Evolutionary conservation across 2,329 filamentous ascomycete genomes (phyloP), one percentile per base, ranked within the genome.

Genomic region (Mycosphaerella sp.): DNA sequence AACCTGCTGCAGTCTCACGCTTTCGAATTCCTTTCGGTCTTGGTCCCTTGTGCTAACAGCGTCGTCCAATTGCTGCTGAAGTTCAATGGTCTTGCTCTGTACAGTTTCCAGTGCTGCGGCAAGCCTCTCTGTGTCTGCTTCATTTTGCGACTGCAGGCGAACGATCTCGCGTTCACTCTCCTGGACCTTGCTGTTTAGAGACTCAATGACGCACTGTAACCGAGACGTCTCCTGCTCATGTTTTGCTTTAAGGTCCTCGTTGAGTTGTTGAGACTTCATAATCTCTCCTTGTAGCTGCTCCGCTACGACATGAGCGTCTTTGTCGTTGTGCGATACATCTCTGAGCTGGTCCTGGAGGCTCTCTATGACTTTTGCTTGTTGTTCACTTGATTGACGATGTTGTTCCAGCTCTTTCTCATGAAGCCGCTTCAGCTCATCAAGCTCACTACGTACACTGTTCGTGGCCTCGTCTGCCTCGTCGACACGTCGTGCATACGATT

Each of bases 251-350:
- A 50, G 18, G 12, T 57, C 56, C n/a, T 49, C 40, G 35, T 57
- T 54, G 7, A 50, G 18, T 35, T 59, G 50, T 39, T 56, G 52
- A 16, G 58, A 42, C 21, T 55, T 50, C 27, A 39, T 30, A 10
- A 57, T 40, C 35, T 55, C 40, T 6, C 18, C 42, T 42, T 60
- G 59, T 16, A 61, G 48, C 27, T 49, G 34, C 37, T 54, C 54
- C 4, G 59, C 51, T 9, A 58, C 49, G 13, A 52, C 41, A 17
- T 51, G 50, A n/a, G 55, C 56, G 35, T 60, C 56, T 9, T 32
- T 53, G 27, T 57, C 62, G 18, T 59, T 54, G 14, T 57, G 50
- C 39, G 62, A 58, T 16, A 62, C 49, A 41, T 57, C 56, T n/a
- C 44, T 30, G n/a, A 64, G 36, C 42, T 58, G 55, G 9, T 53